Evolutionary conservation across 768 basidiomycete genomes (phyloP), one percentile per base, ranked within the genome.

Genomic region (Lactifluus piperatus): DNA sequence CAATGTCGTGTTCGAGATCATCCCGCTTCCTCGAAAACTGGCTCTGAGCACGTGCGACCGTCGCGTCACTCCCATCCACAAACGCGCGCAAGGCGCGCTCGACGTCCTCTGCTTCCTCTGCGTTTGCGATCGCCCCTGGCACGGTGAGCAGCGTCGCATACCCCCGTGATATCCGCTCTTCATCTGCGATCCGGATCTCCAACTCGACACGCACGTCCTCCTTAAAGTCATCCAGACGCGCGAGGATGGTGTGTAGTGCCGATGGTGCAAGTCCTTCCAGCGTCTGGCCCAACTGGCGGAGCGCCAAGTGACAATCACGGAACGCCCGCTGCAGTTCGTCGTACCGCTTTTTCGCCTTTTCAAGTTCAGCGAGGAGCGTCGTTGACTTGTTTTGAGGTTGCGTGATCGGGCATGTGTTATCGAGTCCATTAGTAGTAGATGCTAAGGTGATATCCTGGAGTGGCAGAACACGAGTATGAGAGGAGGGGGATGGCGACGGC

Each of bases 201-300:
- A 93, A 72, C 67, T 92, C 90, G 10, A 93, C 90, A 1, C 87
- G 81, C 1, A 82, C 82, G 63, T 91, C 90, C 68, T 91, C 90
- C 5, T 80, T 80, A 66, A 79, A 88, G 67, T 93, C 87, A 54
- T 82, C 76, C 44, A 93, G 74, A 8, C 89, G 76, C 26, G 81
- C 75, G 18, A 87, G 71, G 5, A 82, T 84, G 0, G 74, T 74
- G 20, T 71, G 72, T 4, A 91, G 65, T 16, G 81, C 69, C 8
- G 59, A 53, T 11, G 70, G 62, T 5, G 22, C 18, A 7, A 72
- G 50, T 2, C 57, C 60, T 20, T 65, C 32, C 6, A 78, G 54
- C 16, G 68, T 72, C 27, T 68, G 66, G 65, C 78, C 80, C 49
- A 91, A 76, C 2, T 79, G 75, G 62, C 83, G 80, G 32, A 91